phyloP scores from a whole-genome alignment of 257 asterid species.

The Phtheirospermum japonicum region DNA sequence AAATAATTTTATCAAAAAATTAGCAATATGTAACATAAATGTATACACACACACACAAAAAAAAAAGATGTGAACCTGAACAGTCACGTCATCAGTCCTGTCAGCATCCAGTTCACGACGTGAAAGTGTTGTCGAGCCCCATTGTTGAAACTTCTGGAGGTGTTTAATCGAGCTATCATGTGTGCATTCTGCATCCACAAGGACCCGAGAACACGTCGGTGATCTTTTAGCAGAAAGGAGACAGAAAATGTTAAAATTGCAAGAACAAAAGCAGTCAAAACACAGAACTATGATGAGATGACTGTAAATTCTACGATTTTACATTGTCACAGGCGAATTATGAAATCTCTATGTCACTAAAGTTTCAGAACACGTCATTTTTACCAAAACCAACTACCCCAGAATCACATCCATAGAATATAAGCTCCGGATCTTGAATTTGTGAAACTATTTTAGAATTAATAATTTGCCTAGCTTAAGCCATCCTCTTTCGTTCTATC shows the following conservation, averaged over 20 bases:
- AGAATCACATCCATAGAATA: slow-evolving; percentile 69
- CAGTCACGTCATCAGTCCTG: too few species aligned
- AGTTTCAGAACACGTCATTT: slow-evolving; percentile 38
- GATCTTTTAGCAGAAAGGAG: too few species aligned
- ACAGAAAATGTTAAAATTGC: not conserved
- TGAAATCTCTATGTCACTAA: slow-evolving; percentile 37
- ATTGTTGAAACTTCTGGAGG: slow-evolving; percentile 87
- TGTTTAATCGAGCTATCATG: too few species aligned
- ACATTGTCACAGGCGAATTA: slow-evolving; percentile 83
- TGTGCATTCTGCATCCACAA: slow-evolving; percentile 99
- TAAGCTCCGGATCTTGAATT: slow-evolving; percentile 75
- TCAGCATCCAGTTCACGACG: slow-evolving; percentile 90
- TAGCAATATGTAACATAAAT: too few species aligned
- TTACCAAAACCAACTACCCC: slow-evolving; percentile 85
- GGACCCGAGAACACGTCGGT: slow-evolving; percentile 55
- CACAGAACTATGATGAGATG: slow-evolving; percentile 2
- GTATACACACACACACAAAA: too few species aligned
- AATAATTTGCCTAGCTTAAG: slow-evolving; percentile 45
- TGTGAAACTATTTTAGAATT: slow-evolving; percentile 35
- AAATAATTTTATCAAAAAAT: too few species aligned
- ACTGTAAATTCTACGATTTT: not conserved
- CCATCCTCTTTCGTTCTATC: slow-evolving; percentile 78
- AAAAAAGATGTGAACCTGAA: too few species aligned
- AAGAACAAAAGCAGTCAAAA: too few species aligned
- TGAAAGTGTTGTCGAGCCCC: slow-evolving; percentile 95